Evolutionary conservation across 352 stramenopile species (phyloP), one percentile per base, ranked within the genome.

Genomic region (Phytophthora palmivora): DNA sequence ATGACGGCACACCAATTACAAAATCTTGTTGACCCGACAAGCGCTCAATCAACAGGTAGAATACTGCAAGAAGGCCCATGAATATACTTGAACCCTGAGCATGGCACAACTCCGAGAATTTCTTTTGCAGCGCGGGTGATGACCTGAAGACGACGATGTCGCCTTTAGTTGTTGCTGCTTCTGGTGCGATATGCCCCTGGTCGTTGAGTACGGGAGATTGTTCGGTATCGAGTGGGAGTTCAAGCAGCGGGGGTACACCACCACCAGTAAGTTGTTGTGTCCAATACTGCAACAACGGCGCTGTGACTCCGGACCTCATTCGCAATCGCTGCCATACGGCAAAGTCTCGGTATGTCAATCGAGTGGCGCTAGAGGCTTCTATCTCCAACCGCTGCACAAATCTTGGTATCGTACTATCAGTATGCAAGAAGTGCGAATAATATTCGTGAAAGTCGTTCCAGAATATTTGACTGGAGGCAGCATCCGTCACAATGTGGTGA

Each of bases 401-500:
- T 7, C 43, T 21, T 9, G 24, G 2, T 3, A 41, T 42, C 9
- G 38, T 50, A 32, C 28, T 37, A 18, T 37, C 19, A 7, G 42
- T 15, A 12, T 28, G 34, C 1, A 22, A 30, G 34, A 74, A 73
- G 10, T 22, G 44, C 0, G 28, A 2, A 33, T 89, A 85, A 4
- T 70, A 36, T 2, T 54, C 16, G 4, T 47, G 36, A 5, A 87
- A 72, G 32, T 84, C 77, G 11, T 36, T 33, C 79, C 79, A 89
- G 37, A 87, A 76, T 5, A 89, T 44, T 10, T 65, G 45, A 16
- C 70, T 79, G 8, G 75, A 87, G 21, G 72, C 63, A 26, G 72
- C 65, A 48, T 86, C 77, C 0, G 77, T 86, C n/a, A 69, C 77
- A 16, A 86, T 89, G 38, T 87, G 77, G 10, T 89, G 79, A 39